Percentiles rank a stretch among this genome's conserved stretches.
Conservation (phyloP, 169 alveolate species). For the Hammondia hammondi region DNA sequence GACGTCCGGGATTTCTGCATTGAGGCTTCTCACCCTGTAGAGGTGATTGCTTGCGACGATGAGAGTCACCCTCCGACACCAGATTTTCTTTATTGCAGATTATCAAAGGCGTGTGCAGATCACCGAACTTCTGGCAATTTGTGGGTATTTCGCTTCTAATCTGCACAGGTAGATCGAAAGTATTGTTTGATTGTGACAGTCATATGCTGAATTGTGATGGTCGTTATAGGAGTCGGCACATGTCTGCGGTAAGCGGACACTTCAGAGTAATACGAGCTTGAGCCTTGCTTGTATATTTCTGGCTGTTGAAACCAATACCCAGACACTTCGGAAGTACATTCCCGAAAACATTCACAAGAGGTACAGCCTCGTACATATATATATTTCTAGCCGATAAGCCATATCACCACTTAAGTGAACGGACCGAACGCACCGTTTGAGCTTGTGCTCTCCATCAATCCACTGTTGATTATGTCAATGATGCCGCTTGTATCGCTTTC, state of each 20-base stretch:
- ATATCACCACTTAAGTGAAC: not conserved
- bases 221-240: conserved; percentile 40
- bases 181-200: not conserved
- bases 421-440: conserved; percentile 50
- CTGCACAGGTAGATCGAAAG: conserved; percentile 34
- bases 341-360: conserved; percentile 57
- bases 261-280: no score
- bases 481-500: conserved; percentile 37
- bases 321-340: conserved; percentile 68
- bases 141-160: not conserved
- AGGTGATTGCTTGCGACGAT: not conserved
- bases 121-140: conserved; percentile 15
- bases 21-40: not conserved
- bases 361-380: not conserved
- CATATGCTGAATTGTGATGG: not conserved
- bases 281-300: no score
- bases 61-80: not conserved
- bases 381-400: not conserved
- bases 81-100: not conserved
- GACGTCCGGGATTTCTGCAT: conserved; percentile 9
- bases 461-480: conserved; percentile 17
- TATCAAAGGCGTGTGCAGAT: conserved; percentile 2
- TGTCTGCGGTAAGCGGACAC: conserved; percentile 3
- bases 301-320: not conserved
- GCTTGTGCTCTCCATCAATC: conserved; percentile 51